Evolutionary conservation across 2,329 filamentous ascomycete species (phyloP), one percentile per base, ranked within the genome.

Genomic region (Eutypa lata): DNA sequence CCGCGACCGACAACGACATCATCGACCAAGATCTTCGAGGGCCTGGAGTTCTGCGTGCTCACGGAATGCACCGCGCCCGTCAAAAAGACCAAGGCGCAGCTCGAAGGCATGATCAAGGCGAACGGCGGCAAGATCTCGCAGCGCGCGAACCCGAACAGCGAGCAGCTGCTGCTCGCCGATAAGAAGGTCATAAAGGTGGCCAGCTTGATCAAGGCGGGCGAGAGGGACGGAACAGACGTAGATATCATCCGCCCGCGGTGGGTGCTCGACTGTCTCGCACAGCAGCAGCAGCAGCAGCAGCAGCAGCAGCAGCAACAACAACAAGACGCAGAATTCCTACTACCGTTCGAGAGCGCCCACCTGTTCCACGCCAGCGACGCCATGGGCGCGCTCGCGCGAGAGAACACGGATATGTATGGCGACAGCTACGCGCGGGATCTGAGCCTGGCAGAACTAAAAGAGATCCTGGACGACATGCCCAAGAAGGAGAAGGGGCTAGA

Each of bases 61-160:
- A 92, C 88, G 2, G 91, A 95, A 49, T 85, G 87, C 26, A 67
- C 79, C 1, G 77, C 81, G 42, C 89, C 90, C 0, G 73, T 76
- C 22, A 94, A 90, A 70, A 91, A 84, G 67, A 81, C 80, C 6
- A 97, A 96, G 69, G 76, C 80, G 0, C 86, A 95, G 57, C 74
- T 99, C 1, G 92, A 97, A 69, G 76, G 82, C 8, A 71, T 96
- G 1, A 81, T 97, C 62, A 96, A 94, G 69, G 81, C 86, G 5
- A 85, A 97, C 56, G 93, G 93, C 3, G 94, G 91, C 6, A 82
- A 74, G 10, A 79, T 97, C 31, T 88, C 87, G 7, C 91, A 97
- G 66, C 86, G 86, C 11, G 82, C 90, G 7, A 81, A 76, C 4
- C 80, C 83, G 1, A 78, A 76, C 3, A 74, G 81, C 1, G 73